Evolutionary conservation across 176 grass and related monocot species (phyloP).

Genomic region (Triticum urartu): DNA sequence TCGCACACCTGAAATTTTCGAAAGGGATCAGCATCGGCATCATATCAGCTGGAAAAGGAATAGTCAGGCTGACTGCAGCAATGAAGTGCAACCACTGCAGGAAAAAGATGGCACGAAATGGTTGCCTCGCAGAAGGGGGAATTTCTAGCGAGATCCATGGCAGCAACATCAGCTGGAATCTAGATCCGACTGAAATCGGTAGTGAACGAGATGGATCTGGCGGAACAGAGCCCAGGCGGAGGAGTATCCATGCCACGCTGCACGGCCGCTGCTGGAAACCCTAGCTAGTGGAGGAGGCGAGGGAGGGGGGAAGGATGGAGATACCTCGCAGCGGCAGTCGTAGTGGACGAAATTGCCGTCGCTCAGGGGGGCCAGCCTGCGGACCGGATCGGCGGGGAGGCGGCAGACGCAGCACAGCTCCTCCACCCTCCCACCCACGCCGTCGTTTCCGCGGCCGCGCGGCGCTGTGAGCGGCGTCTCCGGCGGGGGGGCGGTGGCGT

Average conservation of each 20-base stretch:
- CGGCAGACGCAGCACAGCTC: slow-evolving; percentile 33
- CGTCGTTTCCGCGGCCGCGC: too few relatives aligned
- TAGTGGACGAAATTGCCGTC: slow-evolving; percentile 36
- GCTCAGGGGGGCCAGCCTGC: slow-evolving; percentile 16
- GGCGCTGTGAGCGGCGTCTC: neutral
- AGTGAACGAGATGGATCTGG: neutral
- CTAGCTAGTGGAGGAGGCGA: neutral
- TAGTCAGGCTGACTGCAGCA: neutral
- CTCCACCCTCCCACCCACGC: neutral
- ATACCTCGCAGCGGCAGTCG: slow-evolving; percentile 45
- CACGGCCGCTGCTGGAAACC: neutral
- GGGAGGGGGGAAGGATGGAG: neutral
- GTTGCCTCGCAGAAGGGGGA: neutral
- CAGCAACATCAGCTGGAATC: neutral
- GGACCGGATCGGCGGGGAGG: slow-evolving; percentile 8
- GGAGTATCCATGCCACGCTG: neutral
- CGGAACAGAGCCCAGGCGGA: neutral
- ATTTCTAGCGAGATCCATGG: neutral
- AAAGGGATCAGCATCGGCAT: neutral
- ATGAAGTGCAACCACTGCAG: neutral
- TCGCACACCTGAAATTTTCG: slow-evolving; percentile 20
- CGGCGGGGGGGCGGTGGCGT: neutral
- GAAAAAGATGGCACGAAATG: neutral
- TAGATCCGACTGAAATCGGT: neutral
- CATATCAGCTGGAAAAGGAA: neutral